Conservation (phyloP, 441 rosid genomes). For the Euphorbia celastroides region DNA sequence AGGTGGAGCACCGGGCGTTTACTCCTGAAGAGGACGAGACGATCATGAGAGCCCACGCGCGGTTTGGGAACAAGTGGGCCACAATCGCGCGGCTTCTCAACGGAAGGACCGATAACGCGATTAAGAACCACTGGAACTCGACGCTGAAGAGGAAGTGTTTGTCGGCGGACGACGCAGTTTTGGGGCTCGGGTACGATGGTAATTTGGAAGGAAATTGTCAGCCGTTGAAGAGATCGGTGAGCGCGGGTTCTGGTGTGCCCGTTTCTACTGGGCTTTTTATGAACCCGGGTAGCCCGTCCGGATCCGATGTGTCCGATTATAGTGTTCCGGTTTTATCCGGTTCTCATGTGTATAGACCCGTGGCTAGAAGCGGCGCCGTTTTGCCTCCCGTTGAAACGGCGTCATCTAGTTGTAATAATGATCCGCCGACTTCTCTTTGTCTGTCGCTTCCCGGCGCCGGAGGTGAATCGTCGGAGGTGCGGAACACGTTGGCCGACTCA, state of each 20-base stretch:
- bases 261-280: slow-evolving; percentile 42
- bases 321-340: slow-evolving; percentile 42
- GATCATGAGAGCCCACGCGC: slow-evolving; percentile 54
- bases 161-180: slow-evolving; percentile 26
- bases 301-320: slow-evolving; percentile 70
- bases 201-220: slow-evolving; percentile 25
- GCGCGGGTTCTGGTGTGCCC: slow-evolving; percentile 43
- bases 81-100: slow-evolving; percentile 64
- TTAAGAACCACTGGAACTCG: slow-evolving; percentile 78
- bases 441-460: slow-evolving; percentile 68
- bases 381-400: slow-evolving; percentile 35
- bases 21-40: slow-evolving; percentile 53
- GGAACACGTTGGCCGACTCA: slow-evolving; percentile 30
- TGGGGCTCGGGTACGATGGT: slow-evolving; percentile 25
- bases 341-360: slow-evolving; percentile 39
- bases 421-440: slow-evolving; percentile 52
- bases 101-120: slow-evolving; percentile 74
- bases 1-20: slow-evolving; percentile 70
- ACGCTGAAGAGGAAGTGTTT: slow-evolving; percentile 62
- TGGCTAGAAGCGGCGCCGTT: slow-evolving; percentile 46
- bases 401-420: slow-evolving; percentile 32
- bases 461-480: slow-evolving; percentile 32
- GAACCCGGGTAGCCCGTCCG: slow-evolving; percentile 63
- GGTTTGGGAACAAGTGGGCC: slow-evolving; percentile 75
- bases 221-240: slow-evolving; percentile 59